Conservation (phyloP, 768 basidiomycete species). For the Hygrocybe punicea region DNA sequence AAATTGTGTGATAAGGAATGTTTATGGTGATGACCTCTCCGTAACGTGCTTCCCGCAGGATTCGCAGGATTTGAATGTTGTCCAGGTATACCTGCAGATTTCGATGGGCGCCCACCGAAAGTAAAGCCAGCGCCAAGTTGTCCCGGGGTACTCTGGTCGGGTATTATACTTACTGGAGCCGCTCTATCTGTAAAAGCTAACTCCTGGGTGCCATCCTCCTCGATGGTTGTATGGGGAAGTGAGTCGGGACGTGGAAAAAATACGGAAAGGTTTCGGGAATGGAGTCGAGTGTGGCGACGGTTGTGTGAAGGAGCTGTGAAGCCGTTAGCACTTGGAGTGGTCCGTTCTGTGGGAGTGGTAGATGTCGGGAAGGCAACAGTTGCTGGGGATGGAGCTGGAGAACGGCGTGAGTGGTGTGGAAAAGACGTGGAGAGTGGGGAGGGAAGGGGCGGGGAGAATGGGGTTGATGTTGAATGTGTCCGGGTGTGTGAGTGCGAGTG, state of each 20-base stretch:
- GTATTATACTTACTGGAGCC: slow-evolving; percentile 46
- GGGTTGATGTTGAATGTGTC: slow-evolving; percentile 16
- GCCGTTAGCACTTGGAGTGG: background rate
- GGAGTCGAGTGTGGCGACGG: slow-evolving; percentile 66
- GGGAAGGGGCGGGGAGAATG: slow-evolving; percentile 16
- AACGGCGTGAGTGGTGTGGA: slow-evolving; percentile 2
- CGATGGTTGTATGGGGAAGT: slow-evolving; percentile 55
- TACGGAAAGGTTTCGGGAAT: slow-evolving; percentile 87
- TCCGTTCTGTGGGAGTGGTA: background rate
- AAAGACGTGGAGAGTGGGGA: slow-evolving; percentile 17
- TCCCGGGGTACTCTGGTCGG: slow-evolving; percentile 38
- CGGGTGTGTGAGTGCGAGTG: slow-evolving; percentile 12
- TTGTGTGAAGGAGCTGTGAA: slow-evolving; percentile 1
- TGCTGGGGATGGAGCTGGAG: slow-evolving; percentile 1
- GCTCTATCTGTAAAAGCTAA: slow-evolving; percentile 47
- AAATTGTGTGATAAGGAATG: slow-evolving; percentile 94
- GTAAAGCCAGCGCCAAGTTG: slow-evolving; percentile 57
- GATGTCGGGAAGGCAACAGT: slow-evolving; percentile 3
- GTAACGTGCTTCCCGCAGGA: slow-evolving; percentile 33
- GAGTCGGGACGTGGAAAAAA: slow-evolving; percentile 85
- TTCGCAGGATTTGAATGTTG: slow-evolving; percentile 27
- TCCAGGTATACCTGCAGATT: slow-evolving; percentile 24
- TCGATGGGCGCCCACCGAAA: slow-evolving; percentile 56
- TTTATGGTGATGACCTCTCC: slow-evolving; percentile 85
- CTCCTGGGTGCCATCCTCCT: slow-evolving; percentile 64